Evolutionary conservation across 2,329 filamentous ascomycete species (phyloP).

Genomic region (Endoconidiophora polonica): DNA sequence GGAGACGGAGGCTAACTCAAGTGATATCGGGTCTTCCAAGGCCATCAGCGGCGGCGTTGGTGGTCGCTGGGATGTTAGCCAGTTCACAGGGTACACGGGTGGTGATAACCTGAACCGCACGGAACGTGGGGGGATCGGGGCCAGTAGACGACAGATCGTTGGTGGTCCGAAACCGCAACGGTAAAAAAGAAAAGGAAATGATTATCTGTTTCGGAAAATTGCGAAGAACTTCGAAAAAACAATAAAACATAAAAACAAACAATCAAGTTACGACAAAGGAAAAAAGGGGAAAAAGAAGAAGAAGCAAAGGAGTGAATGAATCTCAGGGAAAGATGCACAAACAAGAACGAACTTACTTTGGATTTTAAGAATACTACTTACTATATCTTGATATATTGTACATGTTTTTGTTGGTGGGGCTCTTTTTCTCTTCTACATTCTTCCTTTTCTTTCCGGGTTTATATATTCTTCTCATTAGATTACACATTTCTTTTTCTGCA

Average conservation of each 20-base stretch:
- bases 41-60: conserved; percentile 45
- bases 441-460: not conserved
- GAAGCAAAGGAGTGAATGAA: too few relatives aligned
- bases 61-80: conserved; percentile 58
- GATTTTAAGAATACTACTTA: not conserved
- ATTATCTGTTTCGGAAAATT: not conserved
- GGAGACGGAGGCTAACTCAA: conserved; percentile 24
- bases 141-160: conserved; percentile 60
- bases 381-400: not conserved
- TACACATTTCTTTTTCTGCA: not conserved
- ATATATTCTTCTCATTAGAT: not conserved
- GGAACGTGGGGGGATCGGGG: conserved; percentile 42
- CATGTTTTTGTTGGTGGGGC: not conserved
- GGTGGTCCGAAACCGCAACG: conserved; percentile 44
- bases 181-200: not conserved
- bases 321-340: too few relatives aligned
- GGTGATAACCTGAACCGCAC: conserved; percentile 60
- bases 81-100: conserved; percentile 59
- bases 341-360: too few relatives aligned
- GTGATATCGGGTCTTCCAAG: conserved; percentile 22
- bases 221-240: not conserved
- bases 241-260: not conserved
- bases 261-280: not conserved
- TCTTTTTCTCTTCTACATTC: not conserved
- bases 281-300: not conserved